phyloP scores from a whole-genome alignment of 176 grass and related monocot genomes.

The Phyllostachys edulis region DNA sequence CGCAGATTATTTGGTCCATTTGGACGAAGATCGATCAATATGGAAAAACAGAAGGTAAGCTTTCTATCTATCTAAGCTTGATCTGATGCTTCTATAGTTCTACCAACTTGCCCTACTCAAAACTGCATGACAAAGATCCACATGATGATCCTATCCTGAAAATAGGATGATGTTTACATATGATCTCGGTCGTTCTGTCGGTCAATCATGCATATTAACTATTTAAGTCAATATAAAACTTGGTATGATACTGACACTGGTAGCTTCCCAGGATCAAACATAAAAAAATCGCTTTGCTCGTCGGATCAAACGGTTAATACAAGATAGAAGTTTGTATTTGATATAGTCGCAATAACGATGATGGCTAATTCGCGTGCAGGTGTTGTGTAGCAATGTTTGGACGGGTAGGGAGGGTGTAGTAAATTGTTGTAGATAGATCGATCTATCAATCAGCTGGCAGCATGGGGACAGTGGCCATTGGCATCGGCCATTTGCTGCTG shows the following conservation, averaged over 20 bases:
- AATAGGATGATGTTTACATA: neutral
- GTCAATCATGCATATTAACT: neutral
- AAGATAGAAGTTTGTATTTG: neutral
- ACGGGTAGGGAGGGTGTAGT: neutral
- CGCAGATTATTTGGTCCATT: neutral
- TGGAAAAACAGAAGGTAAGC: neutral
- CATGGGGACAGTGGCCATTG: slow-evolving; percentile 35
- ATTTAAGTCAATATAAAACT: no score
- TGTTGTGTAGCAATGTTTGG: neutral
- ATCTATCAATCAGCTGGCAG: slow-evolving; percentile 19
- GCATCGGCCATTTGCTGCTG: neutral
- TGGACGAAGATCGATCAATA: neutral
- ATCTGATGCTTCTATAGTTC: neutral
- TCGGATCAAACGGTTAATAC: neutral
- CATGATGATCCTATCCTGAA: neutral
- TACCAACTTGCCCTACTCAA: neutral
- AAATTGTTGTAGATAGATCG: slow-evolving; percentile 29
- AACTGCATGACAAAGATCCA: neutral
- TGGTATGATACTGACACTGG: neutral
- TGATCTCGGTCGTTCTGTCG: neutral
- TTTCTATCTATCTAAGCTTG: neutral
- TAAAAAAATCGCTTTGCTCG: neutral
- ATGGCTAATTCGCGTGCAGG: no score
- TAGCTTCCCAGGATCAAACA: neutral
- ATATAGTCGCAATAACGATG: neutral